Percentiles rank a stretch among this genome's conserved stretches.
These are phyloP conservation scores for Hysterium pulicare DNA, from an alignment of 2,329 filamentous ascomycete species.

Conservation along the genomic window DNA sequence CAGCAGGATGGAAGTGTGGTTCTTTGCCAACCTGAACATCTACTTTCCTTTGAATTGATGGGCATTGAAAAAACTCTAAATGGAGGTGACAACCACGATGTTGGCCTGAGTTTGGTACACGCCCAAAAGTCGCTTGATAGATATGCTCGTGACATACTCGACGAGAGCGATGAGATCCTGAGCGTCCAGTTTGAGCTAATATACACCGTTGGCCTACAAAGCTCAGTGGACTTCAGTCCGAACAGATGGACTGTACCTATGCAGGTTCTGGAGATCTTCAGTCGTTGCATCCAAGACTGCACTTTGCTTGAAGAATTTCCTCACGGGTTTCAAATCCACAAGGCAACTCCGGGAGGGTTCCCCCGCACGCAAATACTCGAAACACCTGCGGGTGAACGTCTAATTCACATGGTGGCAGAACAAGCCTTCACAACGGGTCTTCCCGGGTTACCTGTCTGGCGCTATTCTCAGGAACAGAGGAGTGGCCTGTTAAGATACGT, in stretches of 20 bases:
- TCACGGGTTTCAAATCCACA: conserved; percentile 41
- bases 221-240: conserved; percentile 50
- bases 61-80: conserved; percentile 50
- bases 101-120: conserved; percentile 37
- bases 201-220: conserved; percentile 58
- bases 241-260: conserved; percentile 58
- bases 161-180: conserved; percentile 65
- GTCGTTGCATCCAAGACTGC: conserved; percentile 21
- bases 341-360: conserved; percentile 36
- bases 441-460: conserved; percentile 42
- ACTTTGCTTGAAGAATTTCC: conserved; percentile 35
- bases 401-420: conserved; percentile 22
- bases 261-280: conserved; percentile 48
- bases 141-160: conserved; percentile 55
- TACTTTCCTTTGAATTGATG: conserved; percentile 63
- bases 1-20: conserved; percentile 53
- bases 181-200: conserved; percentile 60
- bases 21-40: conserved; percentile 61
- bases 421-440: conserved; percentile 47
- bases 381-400: conserved; percentile 28
- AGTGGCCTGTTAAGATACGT: conserved; percentile 47
- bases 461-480: conserved; percentile 29
- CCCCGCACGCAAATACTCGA: conserved; percentile 51
- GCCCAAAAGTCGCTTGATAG: conserved; percentile 47
- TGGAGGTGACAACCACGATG: conserved; percentile 10